Conservation (phyloP, 257 asterid genomes). For the Lycium barbarum region DNA sequence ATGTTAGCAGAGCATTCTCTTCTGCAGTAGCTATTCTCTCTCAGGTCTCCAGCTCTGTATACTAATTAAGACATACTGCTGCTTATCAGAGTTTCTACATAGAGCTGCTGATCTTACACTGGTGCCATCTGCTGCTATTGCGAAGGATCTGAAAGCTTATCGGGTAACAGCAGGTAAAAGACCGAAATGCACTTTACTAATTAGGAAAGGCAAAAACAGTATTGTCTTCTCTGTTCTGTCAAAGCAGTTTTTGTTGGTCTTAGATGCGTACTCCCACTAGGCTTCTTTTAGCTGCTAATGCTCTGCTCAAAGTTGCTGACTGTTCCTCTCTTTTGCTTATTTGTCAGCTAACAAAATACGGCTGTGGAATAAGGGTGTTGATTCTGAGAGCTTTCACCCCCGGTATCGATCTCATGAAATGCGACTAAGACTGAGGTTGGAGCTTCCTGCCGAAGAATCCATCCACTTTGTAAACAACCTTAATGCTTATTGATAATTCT, state of each 20-base stretch:
- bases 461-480: neutral
- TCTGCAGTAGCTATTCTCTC: slow-evolving; percentile 2
- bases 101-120: slow-evolving; percentile 96
- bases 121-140: slow-evolving; percentile 96
- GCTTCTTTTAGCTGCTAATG: neutral
- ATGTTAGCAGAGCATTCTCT: slow-evolving; percentile 40
- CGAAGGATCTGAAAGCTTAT: slow-evolving; percentile 84
- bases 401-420: slow-evolving; percentile 67
- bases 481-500: neutral
- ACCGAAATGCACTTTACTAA: neutral
- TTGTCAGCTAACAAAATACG: slow-evolving; percentile 77
- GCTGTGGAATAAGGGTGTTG: slow-evolving; percentile 97
- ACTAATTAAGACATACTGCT: slow-evolving; percentile 25
- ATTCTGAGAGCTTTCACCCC: slow-evolving; percentile 93
- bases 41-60: slow-evolving; percentile 26
- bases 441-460: neutral
- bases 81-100: slow-evolving; percentile 80
- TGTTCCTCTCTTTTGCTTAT: slow-evolving; percentile 6
- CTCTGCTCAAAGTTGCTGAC: neutral
- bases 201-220: neutral
- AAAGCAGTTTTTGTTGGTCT: neutral
- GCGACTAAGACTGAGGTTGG: slow-evolving; percentile 76
- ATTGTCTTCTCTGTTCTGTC: neutral
- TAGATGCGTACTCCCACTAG: neutral
- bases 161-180: slow-evolving; percentile 77